These are phyloP conservation scores for Pichia heedii DNA, from an alignment of 805 yeast genomes.

Conservation along the genomic window DNA sequence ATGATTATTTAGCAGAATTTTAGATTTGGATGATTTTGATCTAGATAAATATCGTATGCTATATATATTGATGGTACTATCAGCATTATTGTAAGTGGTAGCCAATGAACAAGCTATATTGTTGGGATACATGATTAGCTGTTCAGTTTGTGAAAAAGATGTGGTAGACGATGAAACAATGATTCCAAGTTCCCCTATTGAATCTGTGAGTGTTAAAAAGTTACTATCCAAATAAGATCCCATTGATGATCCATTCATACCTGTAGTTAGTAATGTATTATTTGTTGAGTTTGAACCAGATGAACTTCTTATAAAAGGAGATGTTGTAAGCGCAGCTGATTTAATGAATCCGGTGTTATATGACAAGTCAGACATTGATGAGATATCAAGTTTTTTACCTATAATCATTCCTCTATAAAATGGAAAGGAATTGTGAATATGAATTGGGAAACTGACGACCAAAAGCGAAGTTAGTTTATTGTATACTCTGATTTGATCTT, in stretches of 20 bases:
- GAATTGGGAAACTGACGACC: slow-evolving; percentile 62
- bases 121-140: slow-evolving; percentile 45
- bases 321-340: not conserved
- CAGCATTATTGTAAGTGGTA: slow-evolving; percentile 45
- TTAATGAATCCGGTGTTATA: not conserved
- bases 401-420: slow-evolving; percentile 58
- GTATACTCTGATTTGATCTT: slow-evolving; percentile 55
- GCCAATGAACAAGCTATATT: slow-evolving; percentile 36
- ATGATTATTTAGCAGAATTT: slow-evolving; percentile 9
- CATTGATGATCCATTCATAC: slow-evolving; percentile 6
- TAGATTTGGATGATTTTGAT: slow-evolving; percentile 13
- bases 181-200: slow-evolving; percentile 63
- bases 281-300: slow-evolving; percentile 1
- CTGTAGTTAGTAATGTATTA: not conserved
- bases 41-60: slow-evolving; percentile 39
- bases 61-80: slow-evolving; percentile 40
- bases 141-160: slow-evolving; percentile 50
- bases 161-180: slow-evolving; percentile 65
- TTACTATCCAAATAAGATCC: slow-evolving; percentile 17
- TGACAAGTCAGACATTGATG: not conserved
- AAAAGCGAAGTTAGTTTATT: slow-evolving; percentile 50
- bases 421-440: slow-evolving; percentile 49
- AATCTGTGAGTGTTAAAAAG: slow-evolving; percentile 65
- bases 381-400: slow-evolving; percentile 18
- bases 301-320: not conserved